Percentiles rank a stretch among this genome's conserved stretches.
These are phyloP conservation scores for Phylloporus sp. DNA, from an alignment of 1,284 basidiomycete genomes.

Conservation along the genomic window DNA sequence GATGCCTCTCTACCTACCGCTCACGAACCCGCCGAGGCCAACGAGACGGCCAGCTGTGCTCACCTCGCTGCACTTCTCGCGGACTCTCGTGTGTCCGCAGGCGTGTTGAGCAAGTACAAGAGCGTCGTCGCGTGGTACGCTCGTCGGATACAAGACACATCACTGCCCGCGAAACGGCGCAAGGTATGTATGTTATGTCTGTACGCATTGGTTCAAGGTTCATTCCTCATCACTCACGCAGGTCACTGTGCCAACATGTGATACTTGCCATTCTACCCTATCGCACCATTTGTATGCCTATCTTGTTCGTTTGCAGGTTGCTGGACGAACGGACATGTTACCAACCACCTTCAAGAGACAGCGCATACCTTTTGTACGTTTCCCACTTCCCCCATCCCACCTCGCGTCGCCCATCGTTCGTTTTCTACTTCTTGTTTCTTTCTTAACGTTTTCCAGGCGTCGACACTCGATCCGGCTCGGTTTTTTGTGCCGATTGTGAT, in stretches of 20 bases:
- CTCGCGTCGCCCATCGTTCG: neutral
- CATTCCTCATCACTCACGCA: slow-evolving; percentile 15
- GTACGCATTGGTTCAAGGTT: no score
- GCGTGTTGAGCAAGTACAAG: slow-evolving; percentile 47
- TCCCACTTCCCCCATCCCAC: neutral
- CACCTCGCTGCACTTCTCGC: slow-evolving; percentile 37
- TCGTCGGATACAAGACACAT: slow-evolving; percentile 40
- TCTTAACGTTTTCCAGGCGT: slow-evolving; percentile 50
- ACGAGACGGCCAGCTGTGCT: slow-evolving; percentile 23
- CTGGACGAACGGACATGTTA: slow-evolving; percentile 66
- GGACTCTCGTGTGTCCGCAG: slow-evolving; percentile 35
- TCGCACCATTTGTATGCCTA: slow-evolving; percentile 79
- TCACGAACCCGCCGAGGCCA: slow-evolving; percentile 21
- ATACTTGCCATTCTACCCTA: slow-evolving; percentile 65
- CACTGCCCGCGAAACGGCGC: slow-evolving; percentile 51
- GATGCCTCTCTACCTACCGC: slow-evolving; percentile 15
- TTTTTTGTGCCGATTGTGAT: slow-evolving; percentile 67
- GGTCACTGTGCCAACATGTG: slow-evolving; percentile 66
- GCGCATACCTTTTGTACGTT: slow-evolving; percentile 77
- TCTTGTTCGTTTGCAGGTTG: slow-evolving; percentile 82
- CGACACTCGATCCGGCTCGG: slow-evolving; percentile 63
- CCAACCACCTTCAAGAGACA: slow-evolving; percentile 61
- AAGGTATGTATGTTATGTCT: slow-evolving; percentile 42
- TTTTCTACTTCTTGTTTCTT: neutral
- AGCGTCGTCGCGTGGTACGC: slow-evolving; percentile 50